Conservation (phyloP, 345 rosid genomes). For the Geranium rotundifolium region DNA sequence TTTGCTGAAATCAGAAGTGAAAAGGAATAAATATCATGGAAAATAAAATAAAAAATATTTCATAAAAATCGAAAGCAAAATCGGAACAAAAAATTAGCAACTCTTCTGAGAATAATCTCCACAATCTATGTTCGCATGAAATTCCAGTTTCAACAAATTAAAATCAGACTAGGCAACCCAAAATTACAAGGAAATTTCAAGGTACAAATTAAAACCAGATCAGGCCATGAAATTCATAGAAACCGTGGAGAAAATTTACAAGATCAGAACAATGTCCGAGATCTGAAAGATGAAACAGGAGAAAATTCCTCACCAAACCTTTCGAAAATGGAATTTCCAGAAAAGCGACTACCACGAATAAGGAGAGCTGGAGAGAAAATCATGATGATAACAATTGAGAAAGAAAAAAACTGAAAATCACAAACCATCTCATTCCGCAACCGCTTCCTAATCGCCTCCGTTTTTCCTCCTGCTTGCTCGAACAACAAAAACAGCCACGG, state of each 20-base stretch:
- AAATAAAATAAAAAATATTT: no score
- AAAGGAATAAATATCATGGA: neutral
- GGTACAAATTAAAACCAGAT: neutral
- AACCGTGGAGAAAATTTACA: neutral
- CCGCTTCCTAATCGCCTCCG: constrained; percentile 50
- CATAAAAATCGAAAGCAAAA: no score
- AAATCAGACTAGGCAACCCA: neutral
- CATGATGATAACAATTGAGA: neutral
- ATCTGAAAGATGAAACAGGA: constrained; percentile 11
- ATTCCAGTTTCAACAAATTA: neutral
- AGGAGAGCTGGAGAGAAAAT: constrained; percentile 5
- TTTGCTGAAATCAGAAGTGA: neutral
- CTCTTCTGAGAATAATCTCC: neutral
- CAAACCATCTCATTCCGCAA: constrained; percentile 88
- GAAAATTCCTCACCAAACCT: neutral
- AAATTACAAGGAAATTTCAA: neutral
- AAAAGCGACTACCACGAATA: constrained; percentile 1
- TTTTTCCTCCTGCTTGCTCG: constrained; percentile 17
- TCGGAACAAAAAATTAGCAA: no score
- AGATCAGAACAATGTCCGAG: constrained; percentile 2
- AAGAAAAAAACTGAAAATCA: constrained; percentile 2
- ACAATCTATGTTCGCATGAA: neutral
- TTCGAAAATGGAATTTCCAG: neutral
- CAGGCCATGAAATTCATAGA: neutral
- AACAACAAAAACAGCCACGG: constrained; percentile 13